A percentile compares a stretch with the other conserved stretches of the same genome.
These are phyloP conservation scores for Piper longum DNA, from an alignment of 164 flowering plant genomes.

Conservation along the genomic window DNA sequence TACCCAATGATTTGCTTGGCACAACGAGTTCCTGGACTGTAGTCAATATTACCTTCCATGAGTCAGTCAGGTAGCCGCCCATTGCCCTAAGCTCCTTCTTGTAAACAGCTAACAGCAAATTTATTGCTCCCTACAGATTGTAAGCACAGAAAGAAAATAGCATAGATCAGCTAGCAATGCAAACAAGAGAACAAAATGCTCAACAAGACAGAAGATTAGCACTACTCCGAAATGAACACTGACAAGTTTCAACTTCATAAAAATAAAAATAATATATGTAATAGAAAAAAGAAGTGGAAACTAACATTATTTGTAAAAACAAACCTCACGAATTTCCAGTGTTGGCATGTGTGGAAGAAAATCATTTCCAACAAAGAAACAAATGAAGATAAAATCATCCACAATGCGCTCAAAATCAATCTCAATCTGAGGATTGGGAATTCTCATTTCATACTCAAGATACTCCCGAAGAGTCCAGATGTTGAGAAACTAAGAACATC, in stretches of 20 bases:
- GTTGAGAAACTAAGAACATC: constrained; percentile 62
- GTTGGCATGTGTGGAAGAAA: constrained; percentile 99
- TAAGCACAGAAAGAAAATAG: background rate
- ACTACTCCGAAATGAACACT: background rate
- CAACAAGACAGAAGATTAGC: background rate
- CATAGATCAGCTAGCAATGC: background rate
- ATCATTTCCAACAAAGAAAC: constrained; percentile 98
- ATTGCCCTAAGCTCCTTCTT: constrained; percentile 60
- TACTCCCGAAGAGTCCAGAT: constrained; percentile 94
- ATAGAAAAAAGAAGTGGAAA: background rate
- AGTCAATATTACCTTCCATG: constrained; percentile 45
- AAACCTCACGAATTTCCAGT: constrained; percentile 93
- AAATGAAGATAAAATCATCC: constrained; percentile 91
- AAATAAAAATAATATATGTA: no score
- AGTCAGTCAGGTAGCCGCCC: constrained; percentile 83
- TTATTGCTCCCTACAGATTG: constrained; percentile 68
- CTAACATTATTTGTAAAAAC: constrained; percentile 5
- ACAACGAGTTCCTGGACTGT: background rate
- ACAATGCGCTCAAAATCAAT: constrained; percentile 76
- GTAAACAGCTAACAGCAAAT: constrained; percentile 79
- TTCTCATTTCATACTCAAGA: constrained; percentile 75
- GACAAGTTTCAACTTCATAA: background rate
- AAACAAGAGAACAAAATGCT: background rate
- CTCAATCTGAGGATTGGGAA: constrained; percentile 63
- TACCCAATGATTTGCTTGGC: background rate